Percentiles rank a stretch among this genome's conserved stretches.
Conservation (phyloP, 2,329 filamentous ascomycete genomes). For the Aureobasidium lini region DNA sequence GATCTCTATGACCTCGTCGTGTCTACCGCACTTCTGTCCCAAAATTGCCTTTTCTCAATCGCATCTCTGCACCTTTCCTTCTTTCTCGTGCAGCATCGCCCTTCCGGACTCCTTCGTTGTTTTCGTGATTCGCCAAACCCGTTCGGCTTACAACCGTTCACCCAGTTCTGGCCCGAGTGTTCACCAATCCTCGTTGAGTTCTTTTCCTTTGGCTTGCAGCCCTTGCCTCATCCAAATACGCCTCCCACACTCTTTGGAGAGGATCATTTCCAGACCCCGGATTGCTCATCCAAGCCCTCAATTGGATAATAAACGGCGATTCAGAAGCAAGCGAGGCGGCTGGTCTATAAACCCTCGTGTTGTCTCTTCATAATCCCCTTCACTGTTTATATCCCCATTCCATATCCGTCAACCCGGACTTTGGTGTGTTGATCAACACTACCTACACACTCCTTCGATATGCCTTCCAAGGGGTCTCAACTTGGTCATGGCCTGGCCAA, state of each 20-base stretch:
- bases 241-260: neutral
- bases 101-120: neutral
- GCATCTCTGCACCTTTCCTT: conserved; percentile 3
- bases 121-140: neutral
- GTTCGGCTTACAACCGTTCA: conserved; percentile 1
- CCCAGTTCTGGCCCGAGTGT: conserved; percentile 3
- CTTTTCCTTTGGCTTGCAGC: conserved; percentile 1
- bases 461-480: conserved; percentile 42
- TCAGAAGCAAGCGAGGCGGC: neutral
- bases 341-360: conserved; percentile 6
- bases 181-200: conserved; percentile 2
- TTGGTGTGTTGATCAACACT: neutral
- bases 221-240: conserved; percentile 3
- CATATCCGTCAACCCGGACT: neutral
- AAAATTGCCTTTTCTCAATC: neutral
- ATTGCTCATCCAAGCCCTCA: conserved; percentile 8
- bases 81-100: neutral
- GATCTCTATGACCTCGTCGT: conserved; percentile 2
- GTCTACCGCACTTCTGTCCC: neutral
- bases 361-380: neutral
- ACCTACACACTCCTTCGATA: conserved; percentile 24
- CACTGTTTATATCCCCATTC: neutral
- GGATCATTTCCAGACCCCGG: conserved; percentile 7
- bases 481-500: conserved; percentile 70
- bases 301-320: conserved; percentile 5